phyloP scores from a whole-genome alignment of 2,329 filamentous ascomycete species.

The Alternaria conjuncta region DNA sequence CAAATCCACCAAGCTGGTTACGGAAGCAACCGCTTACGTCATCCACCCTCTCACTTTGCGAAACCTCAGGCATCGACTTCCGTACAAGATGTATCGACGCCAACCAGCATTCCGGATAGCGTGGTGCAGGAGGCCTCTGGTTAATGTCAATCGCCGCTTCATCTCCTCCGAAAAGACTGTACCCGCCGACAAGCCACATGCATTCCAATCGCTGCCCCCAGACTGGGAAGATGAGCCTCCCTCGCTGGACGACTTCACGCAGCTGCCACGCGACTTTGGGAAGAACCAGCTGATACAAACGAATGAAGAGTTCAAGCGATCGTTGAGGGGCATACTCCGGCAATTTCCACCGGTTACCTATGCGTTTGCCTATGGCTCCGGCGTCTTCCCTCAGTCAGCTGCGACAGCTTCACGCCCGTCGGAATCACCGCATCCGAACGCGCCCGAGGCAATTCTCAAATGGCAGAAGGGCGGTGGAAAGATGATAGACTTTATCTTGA shows the following conservation, averaged over 20 bases:
- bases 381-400: slow-evolving; percentile 84
- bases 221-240: slow-evolving; percentile 80
- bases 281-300: slow-evolving; percentile 94
- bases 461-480: slow-evolving; percentile 88
- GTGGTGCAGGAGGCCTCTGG: slow-evolving; percentile 33
- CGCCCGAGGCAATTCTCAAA: slow-evolving; percentile 79
- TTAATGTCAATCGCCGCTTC: slow-evolving; percentile 30
- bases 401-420: slow-evolving; percentile 56
- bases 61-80: slow-evolving; percentile 26
- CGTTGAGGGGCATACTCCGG: slow-evolving; percentile 83
- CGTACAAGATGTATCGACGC: slow-evolving; percentile 42
- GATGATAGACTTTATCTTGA: slow-evolving; percentile 99
- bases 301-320: slow-evolving; percentile 94
- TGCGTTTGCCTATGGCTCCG: slow-evolving; percentile 96
- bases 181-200: slow-evolving; percentile 22
- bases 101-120: slow-evolving; percentile 37
- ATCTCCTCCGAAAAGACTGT: slow-evolving; percentile 33
- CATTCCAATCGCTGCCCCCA: slow-evolving; percentile 49
- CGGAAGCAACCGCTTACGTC: slow-evolving; percentile 31
- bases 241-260: slow-evolving; percentile 74
- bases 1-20: slow-evolving; percentile 12
- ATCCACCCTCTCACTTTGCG: slow-evolving; percentile 25
- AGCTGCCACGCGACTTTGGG: slow-evolving; percentile 84
- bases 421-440: slow-evolving; percentile 77
- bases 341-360: slow-evolving; percentile 96